Evolutionary conservation across 1,139 yeast species (phyloP), one percentile per base, ranked within the genome.

Genomic region (Candida glucosophila): DNA sequence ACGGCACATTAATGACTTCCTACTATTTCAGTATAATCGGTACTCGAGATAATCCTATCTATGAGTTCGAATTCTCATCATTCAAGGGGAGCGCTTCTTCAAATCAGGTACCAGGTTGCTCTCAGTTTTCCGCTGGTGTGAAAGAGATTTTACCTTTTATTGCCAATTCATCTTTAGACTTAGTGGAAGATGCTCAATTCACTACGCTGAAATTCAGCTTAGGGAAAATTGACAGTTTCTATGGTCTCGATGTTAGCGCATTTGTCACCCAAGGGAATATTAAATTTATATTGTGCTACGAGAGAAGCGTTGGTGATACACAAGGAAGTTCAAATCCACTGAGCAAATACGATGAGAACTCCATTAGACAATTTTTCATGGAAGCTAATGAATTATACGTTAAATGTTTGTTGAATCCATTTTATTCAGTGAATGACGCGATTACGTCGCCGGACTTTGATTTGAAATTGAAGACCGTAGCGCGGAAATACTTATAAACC

Each of bases 101-200:
- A 10, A 15, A 18, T 28, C 17, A 69, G 71, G 15, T 75, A 64
- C 33, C 90, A 58, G 50, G 94, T 75, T 12, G 59, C 28, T 67
- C 79, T 18, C 71, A 67, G 47, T 81, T 88, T 42, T 67, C 88
- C 1, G 61, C 70, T 14, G 81, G 77, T 30, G 72, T 83, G 49
- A 71, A 71, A 41, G 96, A 88, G 47, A 57, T 88, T 25, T 74
- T 80, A 41, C 96, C 96, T 12, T 88, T 86, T 45, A 77, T 92
- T 18, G 69, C 90, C 20, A 94, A 90, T 47, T 72, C 95, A 1
- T 74, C 97, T 3, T 57, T 92, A 20, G 99, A 90, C 47, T 63
- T 90, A 12, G 77, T 92, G 2, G 96, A 90, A 39, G 95, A 86
- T 40, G 58, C 74, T 3, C 96, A 86, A 43, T 88, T 95, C 93